These are phyloP conservation scores for Funneliformis caledonium DNA, from an alignment of 371 early-diverging fungal genomes.

Conservation along the genomic window DNA sequence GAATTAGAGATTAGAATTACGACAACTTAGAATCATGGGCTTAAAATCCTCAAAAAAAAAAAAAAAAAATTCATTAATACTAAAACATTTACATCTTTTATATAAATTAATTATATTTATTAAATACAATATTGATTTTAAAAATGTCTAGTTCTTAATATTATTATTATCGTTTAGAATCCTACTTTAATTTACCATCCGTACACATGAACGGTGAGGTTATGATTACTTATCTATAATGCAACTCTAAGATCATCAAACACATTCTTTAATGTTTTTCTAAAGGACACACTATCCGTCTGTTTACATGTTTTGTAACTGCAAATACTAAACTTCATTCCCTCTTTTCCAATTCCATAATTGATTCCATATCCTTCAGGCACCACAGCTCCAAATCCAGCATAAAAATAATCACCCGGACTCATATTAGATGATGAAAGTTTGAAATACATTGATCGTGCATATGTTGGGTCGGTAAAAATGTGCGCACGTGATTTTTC, in stretches of 20 bases:
- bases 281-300: conserved; percentile 59
- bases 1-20: neutral
- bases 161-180: too few relatives aligned
- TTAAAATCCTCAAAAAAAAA: too few relatives aligned
- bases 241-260: conserved; percentile 61
- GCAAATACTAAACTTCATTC: conserved; percentile 80
- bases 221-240: neutral
- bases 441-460: conserved; percentile 63
- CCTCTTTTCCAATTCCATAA: conserved; percentile 83
- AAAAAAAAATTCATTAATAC: too few relatives aligned
- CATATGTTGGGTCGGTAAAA: conserved; percentile 71
- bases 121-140: too few relatives aligned
- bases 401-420: conserved; percentile 73
- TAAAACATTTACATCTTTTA: too few relatives aligned
- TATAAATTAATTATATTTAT: too few relatives aligned
- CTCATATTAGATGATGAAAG: conserved; percentile 80
- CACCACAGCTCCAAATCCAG: conserved; percentile 80
- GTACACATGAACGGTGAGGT: too few relatives aligned
- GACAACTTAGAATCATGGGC: too few relatives aligned
- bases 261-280: conserved; percentile 59
- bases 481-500: conserved; percentile 57
- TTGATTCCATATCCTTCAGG: conserved; percentile 85
- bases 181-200: too few relatives aligned
- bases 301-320: conserved; percentile 57
- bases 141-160: too few relatives aligned